phyloP scores from a whole-genome alignment of 352 stramenopile species.

The Phytophthora nicotianae region DNA sequence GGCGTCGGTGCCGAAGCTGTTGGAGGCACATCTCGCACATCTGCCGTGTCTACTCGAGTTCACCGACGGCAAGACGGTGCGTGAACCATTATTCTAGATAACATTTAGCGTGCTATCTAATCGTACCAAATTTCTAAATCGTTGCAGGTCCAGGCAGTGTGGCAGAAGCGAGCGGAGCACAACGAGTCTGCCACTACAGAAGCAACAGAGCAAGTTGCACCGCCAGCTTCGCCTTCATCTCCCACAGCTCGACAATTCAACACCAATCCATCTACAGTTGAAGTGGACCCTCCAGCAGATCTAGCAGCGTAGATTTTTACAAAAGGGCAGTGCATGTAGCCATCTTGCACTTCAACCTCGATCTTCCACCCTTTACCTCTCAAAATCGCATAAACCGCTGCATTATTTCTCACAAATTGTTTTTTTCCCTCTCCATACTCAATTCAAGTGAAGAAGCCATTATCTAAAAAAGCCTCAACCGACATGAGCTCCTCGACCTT shows the following conservation, averaged over 20 bases:
- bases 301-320: conserved; percentile 14
- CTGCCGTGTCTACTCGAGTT: conserved; percentile 72
- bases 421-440: conserved; percentile 6
- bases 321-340: conserved; percentile 12
- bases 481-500: conserved; percentile 28
- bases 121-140: not conserved
- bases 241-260: conserved; percentile 28
- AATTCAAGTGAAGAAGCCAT: conserved; percentile 16
- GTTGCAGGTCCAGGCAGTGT: conserved; percentile 63
- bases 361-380: conserved; percentile 8
- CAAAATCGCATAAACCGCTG: conserved; percentile 4
- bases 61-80: conserved; percentile 57
- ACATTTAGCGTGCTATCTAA: not conserved
- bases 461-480: conserved; percentile 5
- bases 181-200: conserved; percentile 23
- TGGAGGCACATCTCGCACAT: conserved; percentile 68
- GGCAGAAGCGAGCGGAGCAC: conserved; percentile 59
- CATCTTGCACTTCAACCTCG: conserved; percentile 19
- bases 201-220: not conserved
- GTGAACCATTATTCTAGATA: not conserved
- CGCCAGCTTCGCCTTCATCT: conserved; percentile 21
- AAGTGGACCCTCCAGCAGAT: conserved; percentile 4
- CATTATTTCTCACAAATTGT: conserved; percentile 1
- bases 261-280: not conserved
- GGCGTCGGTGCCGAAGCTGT: conserved; percentile 62